These are phyloP conservation scores for Sphagnum contortum DNA, from an alignment of 225 moss, liverwort and hornwort genomes.

Conservation along the genomic window DNA sequence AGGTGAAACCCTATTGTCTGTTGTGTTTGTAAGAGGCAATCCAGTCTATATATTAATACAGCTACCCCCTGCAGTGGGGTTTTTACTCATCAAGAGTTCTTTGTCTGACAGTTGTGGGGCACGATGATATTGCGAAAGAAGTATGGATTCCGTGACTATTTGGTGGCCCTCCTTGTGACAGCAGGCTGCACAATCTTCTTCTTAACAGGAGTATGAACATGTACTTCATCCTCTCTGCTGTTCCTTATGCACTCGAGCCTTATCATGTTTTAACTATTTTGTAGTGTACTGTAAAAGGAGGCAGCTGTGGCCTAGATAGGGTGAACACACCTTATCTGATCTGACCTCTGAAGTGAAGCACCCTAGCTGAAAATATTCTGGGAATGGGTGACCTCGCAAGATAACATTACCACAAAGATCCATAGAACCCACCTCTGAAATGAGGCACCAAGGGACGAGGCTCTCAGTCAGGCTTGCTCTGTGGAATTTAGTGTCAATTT, in stretches of 20 bases:
- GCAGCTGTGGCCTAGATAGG: too few species aligned
- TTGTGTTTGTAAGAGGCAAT: not conserved
- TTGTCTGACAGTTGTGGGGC: constrained; percentile 60
- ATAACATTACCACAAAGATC: too few species aligned
- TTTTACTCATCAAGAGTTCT: not conserved
- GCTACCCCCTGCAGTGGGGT: not conserved
- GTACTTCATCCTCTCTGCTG: constrained; percentile 8
- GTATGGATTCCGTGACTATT: constrained; percentile 62
- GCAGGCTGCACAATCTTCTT: constrained; percentile 77
- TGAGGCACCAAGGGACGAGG: too few species aligned
- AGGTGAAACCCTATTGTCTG: constrained; percentile 5
- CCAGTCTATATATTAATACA: not conserved
- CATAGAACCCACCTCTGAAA: too few species aligned
- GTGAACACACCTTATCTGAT: too few species aligned
- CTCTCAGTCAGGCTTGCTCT: too few species aligned
- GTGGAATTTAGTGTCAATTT: too few species aligned
- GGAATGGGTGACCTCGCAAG: too few species aligned
- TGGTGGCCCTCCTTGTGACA: constrained; percentile 69
- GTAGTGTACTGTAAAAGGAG: not conserved
- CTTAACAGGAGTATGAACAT: constrained; percentile 48
- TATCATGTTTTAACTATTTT: not conserved
- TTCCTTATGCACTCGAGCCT: not conserved
- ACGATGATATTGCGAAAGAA: constrained; percentile 67
- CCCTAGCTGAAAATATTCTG: too few species aligned
- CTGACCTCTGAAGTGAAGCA: too few species aligned